phyloP scores from a whole-genome alignment of 2,329 filamentous ascomycete genomes.

The Aspergillus phoenicis region DNA sequence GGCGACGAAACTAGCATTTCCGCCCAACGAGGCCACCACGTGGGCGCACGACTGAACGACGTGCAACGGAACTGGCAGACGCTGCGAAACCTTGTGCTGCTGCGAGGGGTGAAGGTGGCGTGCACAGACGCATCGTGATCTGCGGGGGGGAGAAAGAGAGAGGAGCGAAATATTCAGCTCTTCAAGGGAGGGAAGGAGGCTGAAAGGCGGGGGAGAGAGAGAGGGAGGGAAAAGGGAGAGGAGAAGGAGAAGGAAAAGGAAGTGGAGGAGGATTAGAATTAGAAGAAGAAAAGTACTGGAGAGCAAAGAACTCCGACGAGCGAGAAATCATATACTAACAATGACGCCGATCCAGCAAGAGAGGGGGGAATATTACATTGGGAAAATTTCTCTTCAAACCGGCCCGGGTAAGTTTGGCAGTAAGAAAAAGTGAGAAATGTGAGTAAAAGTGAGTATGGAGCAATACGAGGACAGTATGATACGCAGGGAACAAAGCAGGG shows the following conservation, averaged over 20 bases:
- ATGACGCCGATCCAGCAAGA: constrained; percentile 8
- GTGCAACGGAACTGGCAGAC: constrained; percentile 28
- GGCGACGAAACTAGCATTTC: constrained; percentile 47
- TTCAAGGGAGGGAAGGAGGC: constrained; percentile 13
- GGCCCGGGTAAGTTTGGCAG: background rate
- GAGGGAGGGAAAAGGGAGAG: background rate
- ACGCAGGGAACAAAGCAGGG: constrained; percentile 6
- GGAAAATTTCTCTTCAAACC: background rate
- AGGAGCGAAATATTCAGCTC: constrained; percentile 15
- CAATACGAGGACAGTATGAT: background rate
- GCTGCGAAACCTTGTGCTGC: constrained; percentile 35
- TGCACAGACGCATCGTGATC: constrained; percentile 35
- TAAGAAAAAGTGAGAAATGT: too few relatives aligned
- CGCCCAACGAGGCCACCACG: constrained; percentile 39
- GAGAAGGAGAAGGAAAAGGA: constrained; percentile 1
- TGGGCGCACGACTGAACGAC: constrained; percentile 41
- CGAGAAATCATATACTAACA: constrained; percentile 3
- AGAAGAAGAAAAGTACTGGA: constrained; percentile 1
- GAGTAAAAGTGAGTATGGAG: background rate
- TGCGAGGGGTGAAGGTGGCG: constrained; percentile 21
- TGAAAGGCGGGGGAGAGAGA: constrained; percentile 9
- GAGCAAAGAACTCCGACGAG: background rate
- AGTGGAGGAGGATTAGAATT: background rate
- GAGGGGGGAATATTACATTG: background rate
- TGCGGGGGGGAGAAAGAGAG: constrained; percentile 5